Conservation (phyloP, 495 filamentous ascomycete genomes). For the Lichina pygmaea region DNA sequence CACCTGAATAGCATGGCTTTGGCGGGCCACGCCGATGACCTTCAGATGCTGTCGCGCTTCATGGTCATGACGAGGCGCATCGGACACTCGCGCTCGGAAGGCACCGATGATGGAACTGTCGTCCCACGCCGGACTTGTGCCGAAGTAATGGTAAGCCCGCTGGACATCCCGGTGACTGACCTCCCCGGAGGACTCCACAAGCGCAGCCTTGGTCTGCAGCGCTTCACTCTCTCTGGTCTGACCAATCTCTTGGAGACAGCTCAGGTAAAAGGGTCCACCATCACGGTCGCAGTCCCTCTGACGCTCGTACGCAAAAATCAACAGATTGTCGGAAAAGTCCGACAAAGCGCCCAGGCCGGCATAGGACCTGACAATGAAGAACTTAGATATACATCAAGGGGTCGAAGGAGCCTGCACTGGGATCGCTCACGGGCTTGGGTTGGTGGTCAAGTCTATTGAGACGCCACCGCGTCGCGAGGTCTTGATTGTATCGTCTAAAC, state of each 20-base stretch:
- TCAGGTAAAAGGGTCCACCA: constrained; percentile 19
- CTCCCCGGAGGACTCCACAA: constrained; percentile 15
- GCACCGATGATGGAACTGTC: constrained; percentile 30
- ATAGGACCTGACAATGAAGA: constrained; percentile 13
- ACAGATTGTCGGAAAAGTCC: constrained; percentile 24
- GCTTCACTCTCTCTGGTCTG: constrained; percentile 14
- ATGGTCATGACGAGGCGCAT: constrained; percentile 17
- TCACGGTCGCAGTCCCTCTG: constrained; percentile 14
- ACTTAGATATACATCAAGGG: no score
- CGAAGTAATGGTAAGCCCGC: constrained; percentile 26
- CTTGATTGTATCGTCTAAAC: no score
- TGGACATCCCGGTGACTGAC: constrained; percentile 15
- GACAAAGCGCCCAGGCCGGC: constrained; percentile 17
- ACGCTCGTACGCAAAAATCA: constrained; percentile 19
- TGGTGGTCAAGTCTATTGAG: constrained; percentile 4
- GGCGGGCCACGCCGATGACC: constrained; percentile 24
- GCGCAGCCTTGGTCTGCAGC: constrained; percentile 13
- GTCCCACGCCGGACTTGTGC: constrained; percentile 13
- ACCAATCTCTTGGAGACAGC: constrained; percentile 18
- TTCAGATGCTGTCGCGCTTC: constrained; percentile 25
- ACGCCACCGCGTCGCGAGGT: no score
- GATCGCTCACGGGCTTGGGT: constrained; percentile 11
- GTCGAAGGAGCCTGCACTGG: no score
- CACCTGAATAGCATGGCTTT: constrained; percentile 25
- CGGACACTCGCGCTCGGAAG: constrained; percentile 25